These are phyloP conservation scores for Prunus salicina DNA, from an alignment of 306 rosid genomes.

Conservation along the genomic window DNA sequence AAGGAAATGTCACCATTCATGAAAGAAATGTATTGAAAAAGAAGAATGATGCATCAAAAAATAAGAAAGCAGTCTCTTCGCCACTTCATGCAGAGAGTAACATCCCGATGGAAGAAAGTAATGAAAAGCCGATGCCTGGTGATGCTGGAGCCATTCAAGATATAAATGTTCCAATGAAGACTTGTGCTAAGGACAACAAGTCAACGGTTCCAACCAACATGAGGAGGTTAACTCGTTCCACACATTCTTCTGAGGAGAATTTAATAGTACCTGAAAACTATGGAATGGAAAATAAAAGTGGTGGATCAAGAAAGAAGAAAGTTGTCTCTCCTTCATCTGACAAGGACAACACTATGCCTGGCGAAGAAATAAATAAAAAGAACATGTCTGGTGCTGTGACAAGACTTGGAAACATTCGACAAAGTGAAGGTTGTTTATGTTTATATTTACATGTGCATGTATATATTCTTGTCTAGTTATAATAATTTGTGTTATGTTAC, in stretches of 20 bases:
- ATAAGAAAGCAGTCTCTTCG: slow-evolving; percentile 4
- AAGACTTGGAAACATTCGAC: slow-evolving; percentile 7
- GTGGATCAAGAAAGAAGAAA: not conserved
- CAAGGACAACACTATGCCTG: not conserved
- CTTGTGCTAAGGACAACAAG: not conserved
- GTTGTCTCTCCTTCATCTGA: slow-evolving; percentile 2
- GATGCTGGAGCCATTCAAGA: slow-evolving; percentile 9
- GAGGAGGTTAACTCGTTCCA: slow-evolving; percentile 6
- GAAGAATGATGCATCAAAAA: not conserved
- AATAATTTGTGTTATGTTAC: not conserved
- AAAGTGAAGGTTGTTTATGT: slow-evolving; percentile 16
- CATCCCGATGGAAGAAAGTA: not conserved
- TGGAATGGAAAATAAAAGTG: not conserved
- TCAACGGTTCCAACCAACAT: slow-evolving; percentile 1
- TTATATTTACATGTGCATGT: not conserved
- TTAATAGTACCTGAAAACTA: not conserved
- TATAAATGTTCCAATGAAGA: not conserved
- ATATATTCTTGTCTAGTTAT: not conserved
- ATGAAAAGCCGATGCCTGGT: not conserved
- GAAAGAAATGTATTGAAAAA: slow-evolving; percentile 1
- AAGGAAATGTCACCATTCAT: not conserved
- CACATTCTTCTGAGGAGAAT: not conserved
- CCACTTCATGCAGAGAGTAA: slow-evolving; percentile 8
- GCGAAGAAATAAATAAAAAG: not conserved
- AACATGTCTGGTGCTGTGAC: not conserved